Evolutionary conservation across 768 basidiomycete genomes (phyloP), one percentile per base, ranked within the genome.

Genomic region (Suillus occidentalis): DNA sequence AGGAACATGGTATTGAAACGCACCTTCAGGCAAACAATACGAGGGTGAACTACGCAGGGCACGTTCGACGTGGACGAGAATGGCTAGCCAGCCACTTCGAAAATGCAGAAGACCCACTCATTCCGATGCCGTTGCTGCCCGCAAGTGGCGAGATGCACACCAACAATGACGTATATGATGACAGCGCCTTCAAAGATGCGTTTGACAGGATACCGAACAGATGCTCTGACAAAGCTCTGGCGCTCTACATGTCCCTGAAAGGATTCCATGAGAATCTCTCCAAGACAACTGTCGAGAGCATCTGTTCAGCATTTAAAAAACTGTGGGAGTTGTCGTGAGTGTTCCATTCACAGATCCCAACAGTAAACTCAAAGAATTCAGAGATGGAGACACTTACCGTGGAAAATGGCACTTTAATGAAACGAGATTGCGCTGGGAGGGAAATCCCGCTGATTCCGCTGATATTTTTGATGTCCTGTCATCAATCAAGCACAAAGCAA

Each of bases 381-480:
- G 49, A 3, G 14, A 50, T 50, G 49, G 49, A 16, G 49, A 50
- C 2, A 52, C 14, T 6, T 52, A 16, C 9, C 50, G 1, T 3
- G 50, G 50, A 4, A 52, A 52, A 52, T 52, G 50, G 50, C 50
- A 52, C 5, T 52, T 52, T 0, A 16, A 52, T 0, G 16, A 52
- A 25, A 25, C 25, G 2, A 52, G 28, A 6, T 25, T 28, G 25
- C 12, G 8, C 14, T 28, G 50, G 50, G 50, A 52, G 9, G 78
- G 79, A 3, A 75, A 74, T 58, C 79, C 74, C 5, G 76, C 75
- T 0, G 61, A 72, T 2, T 73, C 73, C 0, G 57, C 55, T 22
- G 66, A 67, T 28, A 72, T 79, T 2, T 63, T 69, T 10, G 60
- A 66, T 2, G 36, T 78, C 6, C 55, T 77, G 7, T 70, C 73